Evolutionary conservation across 768 basidiomycete genomes (phyloP), one percentile per base, ranked within the genome.

Genomic region (Nidularia sp.): DNA sequence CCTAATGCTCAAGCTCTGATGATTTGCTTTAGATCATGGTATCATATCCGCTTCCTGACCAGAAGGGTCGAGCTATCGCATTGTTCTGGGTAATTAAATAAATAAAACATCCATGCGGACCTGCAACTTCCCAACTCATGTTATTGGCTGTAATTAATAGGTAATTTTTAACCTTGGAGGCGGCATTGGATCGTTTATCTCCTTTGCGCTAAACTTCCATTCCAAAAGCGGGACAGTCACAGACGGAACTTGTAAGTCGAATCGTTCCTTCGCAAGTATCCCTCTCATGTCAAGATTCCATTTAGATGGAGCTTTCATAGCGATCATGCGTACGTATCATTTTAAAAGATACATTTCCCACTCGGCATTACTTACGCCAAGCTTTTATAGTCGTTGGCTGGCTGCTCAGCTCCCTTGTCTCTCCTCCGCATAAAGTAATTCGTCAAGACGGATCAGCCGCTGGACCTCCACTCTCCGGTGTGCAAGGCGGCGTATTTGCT

Each of bases 151-250:
- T 15, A 32, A 31, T 18, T 15, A 32, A 31, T 18, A 63, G 62
- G 62, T 66, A n/a, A 57, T 66, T 43, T 66, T 66, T 50, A 64
- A 66, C 39, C 59, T 66, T 35, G 64, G 64, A 25, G 64, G 63
- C 35, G 64, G 63, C 22, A 66, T 66, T 48, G 64, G 63, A 9
- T 66, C 64, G 22, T 66, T 66, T 52, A 66, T 66, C 34, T 66
- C 64, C 3, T 66, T 66, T 35, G 63, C 49, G 5, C 53, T 64
- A 12, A 66, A 66, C 54, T 66, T 62, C 54, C 57, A 63, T 47
- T 62, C 61, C 12, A 62, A 59, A 43, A 51, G 58, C 29, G 64
- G 64, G 6, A 66, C 64, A 4, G 64, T 66, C n/a, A 59, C 60
- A 12, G 60, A 66, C 50, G 61, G 63, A 34, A 66, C 64, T n/a